Conservation (phyloP, 805 yeast genomes). For the Ogataea nakhonphanomensis region DNA sequence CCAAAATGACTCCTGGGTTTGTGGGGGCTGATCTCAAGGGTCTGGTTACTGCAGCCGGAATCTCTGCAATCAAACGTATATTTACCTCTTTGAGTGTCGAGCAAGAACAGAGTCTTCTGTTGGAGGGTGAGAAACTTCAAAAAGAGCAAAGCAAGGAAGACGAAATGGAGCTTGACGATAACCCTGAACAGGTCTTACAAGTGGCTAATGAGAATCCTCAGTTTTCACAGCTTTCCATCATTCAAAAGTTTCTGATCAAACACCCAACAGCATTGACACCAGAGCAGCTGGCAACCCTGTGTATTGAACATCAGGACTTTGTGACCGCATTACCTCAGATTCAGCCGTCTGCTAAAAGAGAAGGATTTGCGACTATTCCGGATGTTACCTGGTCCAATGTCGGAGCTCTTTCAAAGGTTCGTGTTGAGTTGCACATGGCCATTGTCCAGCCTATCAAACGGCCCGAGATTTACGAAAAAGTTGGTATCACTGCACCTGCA, state of each 20-base stretch:
- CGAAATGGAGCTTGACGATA: slow-evolving; percentile 25
- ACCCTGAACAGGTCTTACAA: slow-evolving; percentile 2
- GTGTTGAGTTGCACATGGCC: slow-evolving; percentile 94
- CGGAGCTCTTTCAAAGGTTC: slow-evolving; percentile 77
- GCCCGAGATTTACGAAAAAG: slow-evolving; percentile 85
- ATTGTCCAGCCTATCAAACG: slow-evolving; percentile 93
- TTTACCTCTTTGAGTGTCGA: slow-evolving; percentile 55
- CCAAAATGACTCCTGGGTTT: slow-evolving; percentile 93
- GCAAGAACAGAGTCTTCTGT: slow-evolving; percentile 30
- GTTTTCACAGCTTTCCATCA: slow-evolving; percentile 43
- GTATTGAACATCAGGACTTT: slow-evolving; percentile 79
- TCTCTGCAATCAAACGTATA: slow-evolving; percentile 87
- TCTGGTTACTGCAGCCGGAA: slow-evolving; percentile 91
- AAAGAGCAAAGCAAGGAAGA: slow-evolving; percentile 17
- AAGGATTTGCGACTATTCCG: slow-evolving; percentile 98
- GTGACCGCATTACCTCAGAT: slow-evolving; percentile 82
- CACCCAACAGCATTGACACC: slow-evolving; percentile 79
- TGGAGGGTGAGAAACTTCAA: slow-evolving; percentile 16
- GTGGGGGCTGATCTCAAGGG: slow-evolving; percentile 98
- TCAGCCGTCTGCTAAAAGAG: slow-evolving; percentile 97
- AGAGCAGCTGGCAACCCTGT: slow-evolving; percentile 71
- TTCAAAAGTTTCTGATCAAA: slow-evolving; percentile 64
- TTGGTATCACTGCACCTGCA: slow-evolving; percentile 94
- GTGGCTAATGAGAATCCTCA: slow-evolving; percentile 4
- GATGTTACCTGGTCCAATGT: slow-evolving; percentile 95